phyloP scores from a whole-genome alignment of 352 stramenopile species.

The Phytopythium helicoides region DNA sequence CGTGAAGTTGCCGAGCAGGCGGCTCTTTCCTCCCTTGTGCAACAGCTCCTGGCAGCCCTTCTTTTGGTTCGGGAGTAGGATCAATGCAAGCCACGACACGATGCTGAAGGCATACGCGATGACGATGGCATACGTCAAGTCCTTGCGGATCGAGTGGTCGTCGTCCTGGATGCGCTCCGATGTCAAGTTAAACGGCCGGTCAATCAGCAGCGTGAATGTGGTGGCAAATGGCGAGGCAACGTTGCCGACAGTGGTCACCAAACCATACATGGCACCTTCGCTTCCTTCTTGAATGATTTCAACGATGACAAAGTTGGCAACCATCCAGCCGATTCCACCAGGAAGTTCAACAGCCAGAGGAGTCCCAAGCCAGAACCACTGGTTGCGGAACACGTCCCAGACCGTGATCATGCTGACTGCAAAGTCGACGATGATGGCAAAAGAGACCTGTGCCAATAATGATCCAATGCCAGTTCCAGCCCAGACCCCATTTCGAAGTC shows the following conservation, averaged over 20 bases:
- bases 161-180: constrained; percentile 25
- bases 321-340: constrained; percentile 18
- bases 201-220: constrained; percentile 18
- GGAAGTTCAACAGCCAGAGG: constrained; percentile 12
- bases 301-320: constrained; percentile 22
- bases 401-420: constrained; percentile 10
- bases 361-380: constrained; percentile 18
- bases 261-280: constrained; percentile 26
- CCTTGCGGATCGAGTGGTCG: constrained; percentile 15
- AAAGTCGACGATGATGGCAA: constrained; percentile 14
- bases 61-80: constrained; percentile 31
- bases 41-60: constrained; percentile 23
- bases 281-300: constrained; percentile 30
- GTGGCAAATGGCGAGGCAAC: constrained; percentile 17
- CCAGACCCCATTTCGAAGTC: constrained; percentile 16
- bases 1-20: constrained; percentile 23
- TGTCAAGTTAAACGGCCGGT: constrained; percentile 20
- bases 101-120: constrained; percentile 31
- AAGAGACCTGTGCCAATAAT: constrained; percentile 9
- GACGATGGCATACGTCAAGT: constrained; percentile 23
- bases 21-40: constrained; percentile 22
- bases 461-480: constrained; percentile 38
- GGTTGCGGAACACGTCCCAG: constrained; percentile 7
- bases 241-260: constrained; percentile 33
- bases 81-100: constrained; percentile 23